Base-by-base conservation (phyloP, 148 eudicot species). In the Persicaria tinctoria region DNA sequence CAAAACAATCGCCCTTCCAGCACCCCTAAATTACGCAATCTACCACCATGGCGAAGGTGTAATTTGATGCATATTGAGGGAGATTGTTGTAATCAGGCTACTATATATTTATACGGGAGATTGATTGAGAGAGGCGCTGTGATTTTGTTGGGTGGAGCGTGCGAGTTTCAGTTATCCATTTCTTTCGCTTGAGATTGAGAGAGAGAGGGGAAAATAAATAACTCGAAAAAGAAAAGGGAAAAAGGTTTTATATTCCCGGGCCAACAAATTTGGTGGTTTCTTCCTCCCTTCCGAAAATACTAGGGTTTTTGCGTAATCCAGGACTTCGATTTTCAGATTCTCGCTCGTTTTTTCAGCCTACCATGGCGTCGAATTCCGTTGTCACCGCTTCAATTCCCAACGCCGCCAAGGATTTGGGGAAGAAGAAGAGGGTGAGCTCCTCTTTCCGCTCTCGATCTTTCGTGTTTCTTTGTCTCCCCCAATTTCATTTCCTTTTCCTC, bases 341-440 rank as follows among this genome's bases (percentile, higher is more conserved):
- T 62, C 47, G 38, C 56, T 27, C 32, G 23, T n/a, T 13, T 56
- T 27, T 46, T 51, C 64, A 64, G 66, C 62, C 72, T 51, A 76
- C 75, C 75, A 89, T 89, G 96, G 84, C 85, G 46, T 85, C 90
- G 60, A 92, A 95, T 89, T 89, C 97, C 68, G 84, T 84, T 72
- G 74, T 86, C 81, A 86, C 81, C 76, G 88, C 93, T n/a, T 84
- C 92, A 41, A 80, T 86, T 82, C 88, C 93, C 51, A 82, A 82
- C 82, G 80, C 86, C 23, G 73, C 90, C 41, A 95, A 89, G 79
- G 92, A 90, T 83, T 85, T 85, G 68, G 80, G 86, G 77, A 92
- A 95, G 88, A 95, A 95, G 73, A 95, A 92, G 78, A 80, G 93
- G 90, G 99, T 90, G 50, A 74, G 55, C 76, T 18, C 44, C 32